phyloP scores from a whole-genome alignment of 2,329 filamentous ascomycete genomes.

The Gyromitra esculenta region DNA sequence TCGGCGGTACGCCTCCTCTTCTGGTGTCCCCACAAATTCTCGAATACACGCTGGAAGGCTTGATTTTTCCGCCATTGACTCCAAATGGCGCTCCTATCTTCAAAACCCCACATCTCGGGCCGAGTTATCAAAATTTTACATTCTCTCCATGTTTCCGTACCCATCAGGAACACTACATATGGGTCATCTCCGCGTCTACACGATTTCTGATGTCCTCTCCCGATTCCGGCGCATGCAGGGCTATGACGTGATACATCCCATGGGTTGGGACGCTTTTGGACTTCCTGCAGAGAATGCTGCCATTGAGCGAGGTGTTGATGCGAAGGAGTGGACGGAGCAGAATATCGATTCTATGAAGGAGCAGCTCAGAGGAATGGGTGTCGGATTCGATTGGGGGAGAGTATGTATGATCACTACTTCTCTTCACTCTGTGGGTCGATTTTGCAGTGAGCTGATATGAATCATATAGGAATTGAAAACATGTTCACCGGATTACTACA shows the following conservation, averaged over 20 bases:
- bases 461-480: constrained; percentile 78
- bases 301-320: constrained; percentile 80
- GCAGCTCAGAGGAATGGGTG: constrained; percentile 81
- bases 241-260: constrained; percentile 80
- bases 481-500: constrained; percentile 85
- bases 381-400: constrained; percentile 81
- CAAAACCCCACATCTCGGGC: constrained; percentile 19
- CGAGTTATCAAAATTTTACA: constrained; percentile 65
- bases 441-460: constrained; percentile 10
- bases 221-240: constrained; percentile 80
- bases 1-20: not conserved
- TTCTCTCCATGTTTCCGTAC: constrained; percentile 93
- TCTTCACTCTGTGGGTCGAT: constrained; percentile 19
- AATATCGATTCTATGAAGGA: constrained; percentile 88
- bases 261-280: constrained; percentile 94
- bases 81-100: constrained; percentile 65
- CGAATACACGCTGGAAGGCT: constrained; percentile 13
- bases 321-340: constrained; percentile 78
- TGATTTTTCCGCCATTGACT: constrained; percentile 64
- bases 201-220: constrained; percentile 85
- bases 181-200: constrained; percentile 87
- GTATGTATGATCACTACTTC: constrained; percentile 65
- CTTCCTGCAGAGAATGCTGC: constrained; percentile 91
- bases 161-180: constrained; percentile 87
- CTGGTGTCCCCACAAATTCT: not conserved